A percentile compares a stretch with the other conserved stretches of the same genome.
phyloP scores from a whole-genome alignment of 2,329 filamentous ascomycete genomes.

The Pseudogymnoascus sp. region DNA sequence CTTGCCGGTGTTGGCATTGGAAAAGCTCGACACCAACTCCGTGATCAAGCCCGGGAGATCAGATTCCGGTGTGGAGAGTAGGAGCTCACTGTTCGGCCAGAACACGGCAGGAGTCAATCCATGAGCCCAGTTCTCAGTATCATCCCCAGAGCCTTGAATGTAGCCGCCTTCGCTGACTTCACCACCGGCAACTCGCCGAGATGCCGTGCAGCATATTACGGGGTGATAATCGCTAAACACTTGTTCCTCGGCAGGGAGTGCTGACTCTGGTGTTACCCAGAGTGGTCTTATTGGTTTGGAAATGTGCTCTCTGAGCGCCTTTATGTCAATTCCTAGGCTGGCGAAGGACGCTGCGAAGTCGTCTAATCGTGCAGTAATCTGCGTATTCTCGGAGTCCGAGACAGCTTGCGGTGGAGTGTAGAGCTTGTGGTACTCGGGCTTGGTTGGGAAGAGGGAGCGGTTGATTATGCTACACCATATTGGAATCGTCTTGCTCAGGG shows the following conservation, averaged over 20 bases:
- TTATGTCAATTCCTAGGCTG: slow-evolving; percentile 50
- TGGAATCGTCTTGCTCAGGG: slow-evolving; percentile 85
- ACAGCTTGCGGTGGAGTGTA: slow-evolving; percentile 67
- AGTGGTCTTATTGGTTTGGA: slow-evolving; percentile 67
- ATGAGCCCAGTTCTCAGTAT: slow-evolving; percentile 85
- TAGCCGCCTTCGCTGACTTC: slow-evolving; percentile 69
- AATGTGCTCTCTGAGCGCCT: slow-evolving; percentile 49
- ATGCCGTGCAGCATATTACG: slow-evolving; percentile 80
- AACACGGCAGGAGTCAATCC: slow-evolving; percentile 73
- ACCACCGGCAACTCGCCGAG: slow-evolving; percentile 58
- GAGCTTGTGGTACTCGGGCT: slow-evolving; percentile 41
- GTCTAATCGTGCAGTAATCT: slow-evolving; percentile 53
- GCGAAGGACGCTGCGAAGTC: slow-evolving; percentile 48
- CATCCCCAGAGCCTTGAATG: slow-evolving; percentile 90
- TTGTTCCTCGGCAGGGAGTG: slow-evolving; percentile 32
- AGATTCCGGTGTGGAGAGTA: slow-evolving; percentile 59
- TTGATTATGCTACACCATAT: slow-evolving; percentile 92
- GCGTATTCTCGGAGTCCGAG: slow-evolving; percentile 66
- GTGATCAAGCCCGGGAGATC: slow-evolving; percentile 49
- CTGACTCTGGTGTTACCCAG: slow-evolving; percentile 70
- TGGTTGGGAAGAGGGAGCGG: slow-evolving; percentile 61
- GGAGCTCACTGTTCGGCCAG: slow-evolving; percentile 58
- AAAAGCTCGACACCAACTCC: slow-evolving; percentile 32
- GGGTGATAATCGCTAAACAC: slow-evolving; percentile 57
- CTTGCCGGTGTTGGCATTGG: neutral